Base-by-base conservation (phyloP, 164 flowering plant genomes). In the Sextonia rubra region DNA sequence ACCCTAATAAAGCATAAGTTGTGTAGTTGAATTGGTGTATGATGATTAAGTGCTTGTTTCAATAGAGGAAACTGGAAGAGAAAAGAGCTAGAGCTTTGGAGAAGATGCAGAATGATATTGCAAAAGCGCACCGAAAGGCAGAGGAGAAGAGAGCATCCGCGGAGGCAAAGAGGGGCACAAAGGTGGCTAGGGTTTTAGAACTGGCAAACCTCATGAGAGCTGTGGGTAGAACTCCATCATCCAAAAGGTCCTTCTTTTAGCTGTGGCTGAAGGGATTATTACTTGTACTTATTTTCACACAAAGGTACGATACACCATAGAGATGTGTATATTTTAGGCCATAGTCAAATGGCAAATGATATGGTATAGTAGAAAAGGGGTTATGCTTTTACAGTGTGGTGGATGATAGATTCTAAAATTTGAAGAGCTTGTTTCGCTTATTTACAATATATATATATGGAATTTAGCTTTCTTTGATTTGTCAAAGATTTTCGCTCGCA, bases 81-180 rank as follows among this genome's bases (percentile, higher is more conserved):
- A 90, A 86, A 71, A 86, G 92, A 77, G 98, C 92, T 37, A 94
- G 71, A 77, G 96, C 97, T 8, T 25, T 83, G 15, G 98, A 94
- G 71, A 88, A 88, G 79, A 94, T 90, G 97, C 88, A 89, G 64
- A 94, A 94, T 55, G 87, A 90, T 0, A 77, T 90, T 12, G 96
- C 96, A 23, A 88, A 87, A 73, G 96, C 97, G 24, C 88, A 60
- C 48, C 80, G 92, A 75, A 91, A 88, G 72, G 91, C 98, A 66
- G 94, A 92, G 81, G 98, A 94, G 76, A 90, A 83, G 73, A 90
- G 86, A 75, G 98, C 98, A 71, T 86, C 96, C 23, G 87, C 97
- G 0, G 96, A 90, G 86, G 87, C 91, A n/a, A 94, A 85, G 76
- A 88, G 93, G 56, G 97, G 97, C 71, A 94, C 91, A 2, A 88